Evolutionary conservation across 2,329 filamentous ascomycete species (phyloP).

Genomic region (Talaromyces verruculosus): DNA sequence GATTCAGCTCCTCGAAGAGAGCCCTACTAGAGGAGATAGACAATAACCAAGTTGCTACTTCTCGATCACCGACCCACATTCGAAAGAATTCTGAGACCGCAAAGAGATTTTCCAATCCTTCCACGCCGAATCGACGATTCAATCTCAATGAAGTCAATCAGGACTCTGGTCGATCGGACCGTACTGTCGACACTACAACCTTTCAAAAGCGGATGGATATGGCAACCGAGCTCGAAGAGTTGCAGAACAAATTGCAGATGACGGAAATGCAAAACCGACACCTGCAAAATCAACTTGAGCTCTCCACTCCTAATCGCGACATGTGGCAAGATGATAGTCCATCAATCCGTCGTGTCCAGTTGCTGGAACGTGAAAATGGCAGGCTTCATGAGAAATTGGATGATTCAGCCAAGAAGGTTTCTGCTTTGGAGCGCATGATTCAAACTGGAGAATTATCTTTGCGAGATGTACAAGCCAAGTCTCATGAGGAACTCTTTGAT

Average conservation of each 20-base stretch:
- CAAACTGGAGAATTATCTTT: conserved; percentile 83
- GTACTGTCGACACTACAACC: conserved; percentile 76
- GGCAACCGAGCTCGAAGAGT: conserved; percentile 83
- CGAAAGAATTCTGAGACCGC: conserved; percentile 59
- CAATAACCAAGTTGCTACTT: conserved; percentile 71
- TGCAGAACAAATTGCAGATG: conserved; percentile 92
- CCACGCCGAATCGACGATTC: conserved; percentile 74
- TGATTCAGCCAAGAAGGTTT: conserved; percentile 89
- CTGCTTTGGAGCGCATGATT: conserved; percentile 80
- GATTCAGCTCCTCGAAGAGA: conserved; percentile 65
- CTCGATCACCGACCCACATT: conserved; percentile 71
- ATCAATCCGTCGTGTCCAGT: conserved; percentile 76
- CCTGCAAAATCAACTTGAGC: conserved; percentile 81
- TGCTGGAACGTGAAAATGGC: conserved; percentile 88
- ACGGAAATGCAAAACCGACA: conserved; percentile 94
- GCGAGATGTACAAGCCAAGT: conserved; percentile 87
- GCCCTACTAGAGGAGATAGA: conserved; percentile 84
- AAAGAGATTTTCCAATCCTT: conserved; percentile 69
- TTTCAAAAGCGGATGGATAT: conserved; percentile 89
- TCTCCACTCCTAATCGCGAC: conserved; percentile 62
- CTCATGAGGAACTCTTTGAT: conserved; percentile 90
- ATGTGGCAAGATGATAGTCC: conserved; percentile 71
- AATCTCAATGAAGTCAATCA: conserved; percentile 63
- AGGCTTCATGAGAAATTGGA: conserved; percentile 92
- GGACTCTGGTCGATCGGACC: conserved; percentile 81